Conservation (phyloP, 306 rosid genomes). For the Fragaria vesca region DNA sequence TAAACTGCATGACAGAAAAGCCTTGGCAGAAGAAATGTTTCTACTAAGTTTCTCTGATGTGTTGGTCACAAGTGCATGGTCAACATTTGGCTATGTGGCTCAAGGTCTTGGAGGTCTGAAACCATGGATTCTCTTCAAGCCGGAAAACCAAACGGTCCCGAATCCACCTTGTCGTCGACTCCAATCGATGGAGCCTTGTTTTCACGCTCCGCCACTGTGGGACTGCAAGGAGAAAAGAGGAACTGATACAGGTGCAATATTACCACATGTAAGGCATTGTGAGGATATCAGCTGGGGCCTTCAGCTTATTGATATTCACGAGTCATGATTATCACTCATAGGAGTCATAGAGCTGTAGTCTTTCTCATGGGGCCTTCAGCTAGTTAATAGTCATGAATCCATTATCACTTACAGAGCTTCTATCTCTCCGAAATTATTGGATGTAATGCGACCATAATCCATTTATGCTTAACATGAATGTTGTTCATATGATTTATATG, state of each 20-base stretch:
- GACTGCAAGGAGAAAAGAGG: conserved; percentile 80
- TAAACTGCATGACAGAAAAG: conserved; percentile 59
- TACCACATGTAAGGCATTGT: conserved; percentile 58
- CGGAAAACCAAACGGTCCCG: conserved; percentile 51
- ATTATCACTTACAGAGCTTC: neutral
- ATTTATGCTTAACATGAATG: neutral
- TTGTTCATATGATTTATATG: neutral
- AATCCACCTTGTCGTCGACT: conserved; percentile 60
- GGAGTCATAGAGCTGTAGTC: conserved; percentile 5
- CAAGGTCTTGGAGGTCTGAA: conserved; percentile 76
- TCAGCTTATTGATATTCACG: conserved; percentile 16
- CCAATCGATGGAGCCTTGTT: conserved; percentile 80
- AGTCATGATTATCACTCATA: conserved; percentile 19
- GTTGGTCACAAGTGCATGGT: conserved; percentile 73
- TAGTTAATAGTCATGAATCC: conserved; percentile 6
- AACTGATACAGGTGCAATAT: conserved; percentile 56
- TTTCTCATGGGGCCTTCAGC: conserved; percentile 8
- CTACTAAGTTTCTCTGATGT: conserved; percentile 58
- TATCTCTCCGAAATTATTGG: neutral
- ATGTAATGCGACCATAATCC: neutral
- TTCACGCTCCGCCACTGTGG: conserved; percentile 82
- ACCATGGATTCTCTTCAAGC: conserved; percentile 75
- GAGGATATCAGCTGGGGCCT: conserved; percentile 55
- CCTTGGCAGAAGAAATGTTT: conserved; percentile 80
- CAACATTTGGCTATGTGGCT: conserved; percentile 83